Evolutionary conservation across 768 basidiomycete species (phyloP), one percentile per base, ranked within the genome.

Genomic region (Termitomyces sp.): DNA sequence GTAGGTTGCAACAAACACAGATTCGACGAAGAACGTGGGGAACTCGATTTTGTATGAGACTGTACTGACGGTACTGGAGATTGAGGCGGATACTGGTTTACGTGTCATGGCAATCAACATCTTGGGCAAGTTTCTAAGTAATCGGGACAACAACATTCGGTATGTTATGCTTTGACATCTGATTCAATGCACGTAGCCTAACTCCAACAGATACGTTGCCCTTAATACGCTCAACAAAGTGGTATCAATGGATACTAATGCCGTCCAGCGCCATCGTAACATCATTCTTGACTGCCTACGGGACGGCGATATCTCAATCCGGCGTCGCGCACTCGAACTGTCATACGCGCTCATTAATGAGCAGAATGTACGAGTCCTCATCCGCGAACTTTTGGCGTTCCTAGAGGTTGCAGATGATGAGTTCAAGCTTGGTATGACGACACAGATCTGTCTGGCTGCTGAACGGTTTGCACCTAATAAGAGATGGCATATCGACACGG

Each of bases 61-160:
- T 0, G 96, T 98, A 6, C 78, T 98, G 60, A 94, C 95, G 1
- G 88, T 99, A 17, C 79, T 99, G 46, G 96, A 99, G 62, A 98
- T 98, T 59, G 94, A 99, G 66, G 95, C 97, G 11, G 97, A 99
- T 68, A 89, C 85, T 41, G 94, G 94, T 19, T 75, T 99, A 21
- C 87, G 97, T 2, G 95, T 98, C 44, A 98, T 99, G 97, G 97
- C 97, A 0, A 99, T 99, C 71, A 99, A 99, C 69, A 98, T 98
- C 56, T 81, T 99, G 34, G 97, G 97, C 54, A 98, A 98, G 73
- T 98, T 98, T 76, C 76, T 99, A 68, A 88, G 91, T 68, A 99
- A 99, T 72, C 81, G 92, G 34, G 97, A 99, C 68, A 99, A 99
- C 73, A 99, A 98, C 67, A 98, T 99, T 63, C 86, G 96, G 95